Evolutionary conservation across 148 eudicot genomes (phyloP).

Genomic region (Suaeda aralocaspica): DNA sequence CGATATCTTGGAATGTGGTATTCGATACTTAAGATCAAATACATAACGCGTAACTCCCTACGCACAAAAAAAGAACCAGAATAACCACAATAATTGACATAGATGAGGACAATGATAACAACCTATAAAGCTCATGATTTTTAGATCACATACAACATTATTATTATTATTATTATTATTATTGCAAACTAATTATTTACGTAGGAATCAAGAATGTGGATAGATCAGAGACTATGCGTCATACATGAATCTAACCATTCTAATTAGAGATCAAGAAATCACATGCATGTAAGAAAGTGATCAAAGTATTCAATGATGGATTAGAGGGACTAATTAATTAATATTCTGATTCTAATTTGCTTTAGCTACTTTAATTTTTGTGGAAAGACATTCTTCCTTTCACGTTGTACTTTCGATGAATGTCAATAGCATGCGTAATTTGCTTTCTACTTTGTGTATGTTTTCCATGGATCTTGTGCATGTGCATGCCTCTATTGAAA

Average conservation of each 20-base stretch:
- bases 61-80: too few relatives aligned
- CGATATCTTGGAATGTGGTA: too few relatives aligned
- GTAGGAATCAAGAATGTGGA: neutral
- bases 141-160: neutral
- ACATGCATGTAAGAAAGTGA: slow-evolving; percentile 2
- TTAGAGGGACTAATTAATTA: neutral
- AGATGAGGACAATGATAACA: neutral
- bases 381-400: slow-evolving; percentile 15
- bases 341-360: neutral
- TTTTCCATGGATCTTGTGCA: slow-evolving; percentile 13
- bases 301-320: neutral
- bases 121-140: neutral
- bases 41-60: too few relatives aligned
- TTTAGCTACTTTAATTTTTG: slow-evolving; percentile 11
- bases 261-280: slow-evolving; percentile 1
- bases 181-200: neutral
- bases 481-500: slow-evolving; percentile 10
- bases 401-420: slow-evolving; percentile 7
- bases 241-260: neutral
- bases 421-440: slow-evolving; percentile 19
- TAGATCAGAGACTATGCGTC: neutral
- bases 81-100: too few relatives aligned
- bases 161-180: too few relatives aligned
- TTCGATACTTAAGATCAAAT: too few relatives aligned
- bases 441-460: neutral